A percentile compares a stretch with the other conserved stretches of the same genome.
Conservation (phyloP, 1,284 basidiomycete species). For the Cryptococcus jaspeensis region DNA sequence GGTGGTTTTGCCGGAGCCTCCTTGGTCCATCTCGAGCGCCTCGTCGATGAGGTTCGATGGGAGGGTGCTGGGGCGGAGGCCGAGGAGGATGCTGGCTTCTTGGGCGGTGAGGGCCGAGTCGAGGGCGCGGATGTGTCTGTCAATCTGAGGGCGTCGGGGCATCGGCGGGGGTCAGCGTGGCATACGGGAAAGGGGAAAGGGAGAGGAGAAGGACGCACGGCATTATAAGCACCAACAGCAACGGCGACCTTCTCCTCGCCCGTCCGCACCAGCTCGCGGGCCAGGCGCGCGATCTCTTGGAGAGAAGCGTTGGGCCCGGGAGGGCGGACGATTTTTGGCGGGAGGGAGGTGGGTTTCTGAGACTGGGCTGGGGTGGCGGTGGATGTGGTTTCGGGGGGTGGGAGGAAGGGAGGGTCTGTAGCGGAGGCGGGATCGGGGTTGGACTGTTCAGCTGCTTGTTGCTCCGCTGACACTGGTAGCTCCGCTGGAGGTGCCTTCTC, state of each 20-base stretch:
- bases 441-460: too few species aligned
- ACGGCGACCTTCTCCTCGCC: constrained; percentile 56
- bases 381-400: not conserved
- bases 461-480: too few species aligned
- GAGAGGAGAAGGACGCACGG: constrained; percentile 30
- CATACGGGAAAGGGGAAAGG: not conserved
- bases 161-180: not conserved
- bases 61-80: constrained; percentile 35
- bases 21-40: constrained; percentile 9
- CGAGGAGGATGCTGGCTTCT: constrained; percentile 46
- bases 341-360: not conserved
- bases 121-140: constrained; percentile 56
- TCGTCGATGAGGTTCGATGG: constrained; percentile 34
- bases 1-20: constrained; percentile 3
- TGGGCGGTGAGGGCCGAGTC: constrained; percentile 51
- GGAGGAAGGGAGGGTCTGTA: too few species aligned
- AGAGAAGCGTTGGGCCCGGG: constrained; percentile 19
- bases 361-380: not conserved
- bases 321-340: not conserved
- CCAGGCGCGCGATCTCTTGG: constrained; percentile 42
- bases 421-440: too few species aligned
- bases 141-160: too few species aligned
- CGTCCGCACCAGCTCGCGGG: constrained; percentile 47
- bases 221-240: constrained; percentile 54
- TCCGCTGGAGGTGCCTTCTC: too few species aligned